Evolutionary conservation across 2,329 filamentous ascomycete species (phyloP), one percentile per base, ranked within the genome.

Genomic region (Fusarium humuli): DNA sequence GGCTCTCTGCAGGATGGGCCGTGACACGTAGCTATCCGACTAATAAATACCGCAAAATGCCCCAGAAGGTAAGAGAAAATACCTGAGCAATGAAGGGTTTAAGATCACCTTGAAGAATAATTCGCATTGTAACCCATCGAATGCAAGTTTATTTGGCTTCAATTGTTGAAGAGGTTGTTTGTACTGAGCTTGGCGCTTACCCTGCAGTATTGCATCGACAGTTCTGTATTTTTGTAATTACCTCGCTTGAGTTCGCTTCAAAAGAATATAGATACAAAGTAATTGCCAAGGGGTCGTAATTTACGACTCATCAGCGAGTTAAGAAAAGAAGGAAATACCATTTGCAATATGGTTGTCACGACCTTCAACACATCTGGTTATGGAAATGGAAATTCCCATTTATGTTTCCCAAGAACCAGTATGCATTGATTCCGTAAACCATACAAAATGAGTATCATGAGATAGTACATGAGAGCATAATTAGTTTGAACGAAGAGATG

Each of bases 1-100:
- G 34, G 49, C 34, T 53, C 49, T 53, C 23, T 53, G 49, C 49
- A 42, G n/a, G n/a, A 53, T 53, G 49, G 49, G 22, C 49, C 49
- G 16, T 53, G 49, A 53, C 49, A 53, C 49, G 49, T 41, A 42
- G 34, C 32, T 25, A 29, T 14, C n/a, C 12, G 18, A 53, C 18
- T 29, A 14, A 42, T 53, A 53, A 53, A 53, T 53, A 53, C 49
- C 49, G 49, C 34, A 53, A 42, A 20, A 6, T 41, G 23, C 18
- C n/a, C n/a, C n/a, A 53, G 13, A 20, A 53, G 16, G 14, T 10
- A 42, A 29, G n/a, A 34, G 29, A 42, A 29, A 6, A 18, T 9
- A 20, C 9, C 9, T 41, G 9, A n/a, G 5, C 18, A 40, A 7
- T 16, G 6, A 40, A 40, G 6, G 6, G 12, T 14, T n/a, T 18